Evolutionary conservation across 345 rosid genomes (phyloP), one percentile per base, ranked within the genome.

Genomic region (Garcia nutans): DNA sequence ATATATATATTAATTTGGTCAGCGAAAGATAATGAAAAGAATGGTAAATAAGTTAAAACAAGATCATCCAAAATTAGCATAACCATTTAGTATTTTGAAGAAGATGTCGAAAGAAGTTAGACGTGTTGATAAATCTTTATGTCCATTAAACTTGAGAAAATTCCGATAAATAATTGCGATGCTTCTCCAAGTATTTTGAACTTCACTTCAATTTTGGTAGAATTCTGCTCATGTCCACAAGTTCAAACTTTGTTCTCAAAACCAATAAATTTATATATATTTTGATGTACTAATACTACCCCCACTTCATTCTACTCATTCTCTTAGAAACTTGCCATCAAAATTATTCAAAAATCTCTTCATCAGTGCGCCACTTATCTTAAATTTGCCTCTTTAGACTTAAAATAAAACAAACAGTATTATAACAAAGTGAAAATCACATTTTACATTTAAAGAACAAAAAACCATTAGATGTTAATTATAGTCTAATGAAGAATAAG

Each of bases 401-500:
- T 11, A 52, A 52, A 16, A 16, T 1, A 52, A 52, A 52, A 52
- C 10, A 52, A 15, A 10, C 9, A 10, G 11, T 1, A 12, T 1
- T 11, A 52, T 1, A 52, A 52, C 50, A 45, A 45, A 45, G 50
- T 5, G 50, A 45, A 11, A 45, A 45, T 45, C 50, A 45, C 41
- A 45, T 5, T 5, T 44, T 50, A 13, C 55, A 50, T 13, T 50
- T 50, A 13, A 50, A 50, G n/a, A 11, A 10, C 0, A 52, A 52
- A 16, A 16, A 52, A 0, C 6, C 19, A 52, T 52, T 12, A 37
- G 3, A 52, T 52, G 56, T 50, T 50, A 50, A 50, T 12, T 52
- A 15, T 0, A 0, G 13, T 81, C 77, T 75, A 59, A 89, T 86
- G 93, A 79, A 56, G 86, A 75, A 72, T 54, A 79, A 70, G 50